Evolutionary conservation across 805 yeast species (phyloP).

Genomic region (Nakazawaea pomicola): DNA sequence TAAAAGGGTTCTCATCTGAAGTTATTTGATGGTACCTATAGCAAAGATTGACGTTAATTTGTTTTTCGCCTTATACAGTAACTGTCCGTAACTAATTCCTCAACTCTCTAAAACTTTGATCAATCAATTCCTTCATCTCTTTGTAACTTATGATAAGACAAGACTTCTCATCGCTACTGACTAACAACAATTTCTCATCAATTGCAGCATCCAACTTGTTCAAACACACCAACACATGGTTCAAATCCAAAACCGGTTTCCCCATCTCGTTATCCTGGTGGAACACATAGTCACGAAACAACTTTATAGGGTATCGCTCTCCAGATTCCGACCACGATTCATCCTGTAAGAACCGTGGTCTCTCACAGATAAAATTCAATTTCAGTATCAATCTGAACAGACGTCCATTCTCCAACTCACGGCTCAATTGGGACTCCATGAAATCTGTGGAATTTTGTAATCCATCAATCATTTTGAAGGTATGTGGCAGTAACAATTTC

Average conservation of each 20-base stretch:
- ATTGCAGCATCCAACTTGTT: conserved; percentile 92
- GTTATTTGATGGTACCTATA: no score
- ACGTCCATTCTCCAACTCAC: conserved; percentile 85
- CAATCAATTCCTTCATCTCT: conserved; percentile 71
- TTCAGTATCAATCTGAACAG: conserved; percentile 78
- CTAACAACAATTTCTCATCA: conserved; percentile 75
- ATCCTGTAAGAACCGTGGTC: conserved; percentile 60
- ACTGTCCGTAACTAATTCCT: no score
- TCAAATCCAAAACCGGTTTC: conserved; percentile 71
- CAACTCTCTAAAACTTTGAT: conserved; percentile 56
- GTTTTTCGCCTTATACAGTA: no score
- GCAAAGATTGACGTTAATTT: no score
- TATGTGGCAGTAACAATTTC: conserved; percentile 35
- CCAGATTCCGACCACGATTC: conserved; percentile 71
- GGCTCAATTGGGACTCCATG: conserved; percentile 54
- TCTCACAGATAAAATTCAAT: conserved; percentile 69
- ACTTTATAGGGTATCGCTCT: conserved; percentile 60
- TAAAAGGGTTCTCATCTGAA: no score
- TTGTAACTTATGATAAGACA: conserved; percentile 83
- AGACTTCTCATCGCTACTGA: conserved; percentile 78
- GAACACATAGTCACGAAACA: conserved; percentile 82
- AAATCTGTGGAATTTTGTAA: conserved; percentile 49
- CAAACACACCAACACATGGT: conserved; percentile 71
- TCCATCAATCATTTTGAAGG: conserved; percentile 44
- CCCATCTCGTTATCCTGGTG: conserved; percentile 79